These are phyloP conservation scores for Exobasidium cylindrosporum DNA, from an alignment of 1,284 basidiomycete species.

Conservation along the genomic window DNA sequence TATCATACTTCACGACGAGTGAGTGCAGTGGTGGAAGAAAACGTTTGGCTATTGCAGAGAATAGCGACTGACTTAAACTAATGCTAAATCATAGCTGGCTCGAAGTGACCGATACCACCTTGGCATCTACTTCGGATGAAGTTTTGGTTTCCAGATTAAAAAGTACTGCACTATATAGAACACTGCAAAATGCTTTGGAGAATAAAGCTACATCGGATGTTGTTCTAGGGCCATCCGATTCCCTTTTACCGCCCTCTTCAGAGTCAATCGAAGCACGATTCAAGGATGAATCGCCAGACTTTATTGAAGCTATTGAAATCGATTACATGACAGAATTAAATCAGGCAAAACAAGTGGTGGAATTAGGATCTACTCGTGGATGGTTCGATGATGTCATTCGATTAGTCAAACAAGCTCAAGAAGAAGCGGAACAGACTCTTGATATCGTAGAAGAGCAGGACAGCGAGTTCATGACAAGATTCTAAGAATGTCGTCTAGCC, in stretches of 20 bases:
- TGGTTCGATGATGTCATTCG: conserved; percentile 8
- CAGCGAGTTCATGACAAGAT: not conserved
- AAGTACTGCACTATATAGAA: conserved; percentile 23
- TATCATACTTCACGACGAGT: conserved; percentile 77
- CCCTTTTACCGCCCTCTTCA: not conserved
- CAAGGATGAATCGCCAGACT: not conserved
- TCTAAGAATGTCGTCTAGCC: not conserved
- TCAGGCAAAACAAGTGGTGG: not conserved
- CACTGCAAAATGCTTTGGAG: conserved; percentile 16
- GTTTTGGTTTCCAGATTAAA: conserved; percentile 24
- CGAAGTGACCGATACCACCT: conserved; percentile 28
- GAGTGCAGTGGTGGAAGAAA: conserved; percentile 13
- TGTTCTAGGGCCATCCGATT: not conserved
- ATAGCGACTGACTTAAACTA: not conserved
- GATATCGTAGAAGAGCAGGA: not conserved
- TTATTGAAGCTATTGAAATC: not conserved
- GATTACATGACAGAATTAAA: not conserved
- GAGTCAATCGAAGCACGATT: not conserved
- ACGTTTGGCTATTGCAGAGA: not conserved
- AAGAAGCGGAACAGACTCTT: not conserved
- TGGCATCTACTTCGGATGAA: conserved; percentile 27
- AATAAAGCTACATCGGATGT: not conserved
- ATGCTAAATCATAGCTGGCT: conserved; percentile 23
- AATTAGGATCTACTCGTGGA: not conserved
- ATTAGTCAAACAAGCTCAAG: conserved; percentile 2